Evolutionary conservation across 2,329 filamentous ascomycete species (phyloP), one percentile per base, ranked within the genome.

Genomic region (Xylaria sp.): DNA sequence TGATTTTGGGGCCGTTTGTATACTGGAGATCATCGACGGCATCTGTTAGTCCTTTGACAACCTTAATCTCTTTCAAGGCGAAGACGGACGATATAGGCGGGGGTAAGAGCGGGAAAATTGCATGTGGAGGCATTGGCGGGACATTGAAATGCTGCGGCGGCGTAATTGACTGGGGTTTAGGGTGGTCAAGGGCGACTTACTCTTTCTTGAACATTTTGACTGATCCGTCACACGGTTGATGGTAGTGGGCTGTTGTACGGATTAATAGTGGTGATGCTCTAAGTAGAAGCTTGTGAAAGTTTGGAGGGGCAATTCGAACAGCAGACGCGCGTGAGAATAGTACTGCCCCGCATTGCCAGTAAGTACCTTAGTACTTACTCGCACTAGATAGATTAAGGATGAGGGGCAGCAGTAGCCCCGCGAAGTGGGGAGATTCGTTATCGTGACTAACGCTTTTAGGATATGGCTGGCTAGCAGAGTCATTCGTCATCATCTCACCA

Each of bases 161-260:
- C 14, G 61, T 51, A 45, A 57, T 50, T 34, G 39, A 51, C 17
- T 17, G 5, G 11, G 39, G 7, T 53, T 2, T 9, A 5, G 36
- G 47, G 21, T 30, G 57, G 14, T 6, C 21, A 59, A 47, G 51
- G 55, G 14, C 3, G 30, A 82, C 87, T 78, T 81, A 96, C 93
- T 97, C 93, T 86, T 96, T 97, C 80, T 97, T 97, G 80, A 97
- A 97, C 93, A 97, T 97, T 71, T 78, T 89, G 81, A 62, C 73
- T 72, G 71, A 42, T 68, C 55, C 55, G 48, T 51, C 64, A 4
- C 17, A 57, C 30, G 53, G 55, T 3, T 42, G 24, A 54, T 55
- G 48, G 32, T 21, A 61, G 17, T 62, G 59, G 27, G 50, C 69
- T 42, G 47, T 61, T 60, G 57, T 65, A 30, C 45, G 60, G 61